These are phyloP conservation scores for Colletotrichum agaves DNA, from an alignment of 2,329 filamentous ascomycete genomes.

Conservation along the genomic window DNA sequence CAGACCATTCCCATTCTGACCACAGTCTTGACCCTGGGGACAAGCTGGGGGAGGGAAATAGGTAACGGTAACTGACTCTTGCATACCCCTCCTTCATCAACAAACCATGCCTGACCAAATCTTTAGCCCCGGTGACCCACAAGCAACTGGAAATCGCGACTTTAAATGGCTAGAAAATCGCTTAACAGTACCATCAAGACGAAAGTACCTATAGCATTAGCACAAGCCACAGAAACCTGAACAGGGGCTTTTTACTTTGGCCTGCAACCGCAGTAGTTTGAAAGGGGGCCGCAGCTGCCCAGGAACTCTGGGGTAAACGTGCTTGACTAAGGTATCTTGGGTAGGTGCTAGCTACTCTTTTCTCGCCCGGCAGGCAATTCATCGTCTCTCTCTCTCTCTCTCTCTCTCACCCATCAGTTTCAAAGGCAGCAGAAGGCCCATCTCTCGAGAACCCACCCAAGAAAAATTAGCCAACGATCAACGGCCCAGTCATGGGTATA, in stretches of 20 bases:
- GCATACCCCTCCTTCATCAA: neutral
- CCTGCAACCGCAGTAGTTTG: too few relatives aligned
- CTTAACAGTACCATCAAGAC: too few relatives aligned
- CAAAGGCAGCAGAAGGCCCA: neutral
- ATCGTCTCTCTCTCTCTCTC: too few relatives aligned
- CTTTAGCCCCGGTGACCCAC: too few relatives aligned
- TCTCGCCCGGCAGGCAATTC: neutral
- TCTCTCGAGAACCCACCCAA: neutral
- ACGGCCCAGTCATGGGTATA: neutral
- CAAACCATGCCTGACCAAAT: too few relatives aligned
- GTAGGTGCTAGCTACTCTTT: too few relatives aligned
- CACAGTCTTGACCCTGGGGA: neutral
- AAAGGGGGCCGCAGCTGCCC: neutral
- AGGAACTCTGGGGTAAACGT: constrained; percentile 9
- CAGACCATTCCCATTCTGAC: constrained; percentile 13
- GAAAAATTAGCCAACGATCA: neutral
- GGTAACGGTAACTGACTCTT: constrained; percentile 12
- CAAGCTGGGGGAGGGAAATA: neutral
- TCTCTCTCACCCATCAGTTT: neutral
- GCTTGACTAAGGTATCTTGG: neutral
- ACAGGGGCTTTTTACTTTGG: too few relatives aligned
- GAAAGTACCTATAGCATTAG: too few relatives aligned
- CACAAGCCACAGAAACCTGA: too few relatives aligned
- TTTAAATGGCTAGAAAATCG: too few relatives aligned
- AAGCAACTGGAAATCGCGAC: too few relatives aligned